A percentile compares a stretch with the other conserved stretches of the same genome.
Conservation (phyloP, 352 stramenopile species). For the Hyaloperonospora brassicae region DNA sequence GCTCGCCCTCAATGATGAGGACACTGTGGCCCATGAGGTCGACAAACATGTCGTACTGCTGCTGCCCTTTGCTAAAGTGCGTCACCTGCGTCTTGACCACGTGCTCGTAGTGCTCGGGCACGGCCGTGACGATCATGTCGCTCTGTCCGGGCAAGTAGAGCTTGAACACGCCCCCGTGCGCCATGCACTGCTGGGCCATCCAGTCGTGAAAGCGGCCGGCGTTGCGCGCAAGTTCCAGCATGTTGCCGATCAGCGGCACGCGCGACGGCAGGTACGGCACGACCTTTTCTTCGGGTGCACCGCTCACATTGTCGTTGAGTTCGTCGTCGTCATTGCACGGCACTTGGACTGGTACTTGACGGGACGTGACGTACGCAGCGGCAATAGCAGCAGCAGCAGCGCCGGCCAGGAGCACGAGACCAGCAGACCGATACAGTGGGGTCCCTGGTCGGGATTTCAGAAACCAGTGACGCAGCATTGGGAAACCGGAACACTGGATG, state of each 20-base stretch:
- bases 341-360: constrained; percentile 8
- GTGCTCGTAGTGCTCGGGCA: constrained; percentile 46
- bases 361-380: constrained; percentile 16
- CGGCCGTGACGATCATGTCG: constrained; percentile 32
- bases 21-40: constrained; percentile 46
- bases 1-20: constrained; percentile 35
- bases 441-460: constrained; percentile 15
- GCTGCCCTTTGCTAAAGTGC: constrained; percentile 39
- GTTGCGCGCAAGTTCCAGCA: constrained; percentile 23
- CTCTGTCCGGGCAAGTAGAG: constrained; percentile 32
- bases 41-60: constrained; percentile 33
- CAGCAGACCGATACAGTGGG: constrained; percentile 15
- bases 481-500: no score
- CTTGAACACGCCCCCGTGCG: constrained; percentile 25
- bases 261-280: constrained; percentile 30
- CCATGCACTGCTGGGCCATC: constrained; percentile 33
- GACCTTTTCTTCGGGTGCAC: background rate
- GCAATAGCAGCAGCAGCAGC: constrained; percentile 21
- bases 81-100: constrained; percentile 51
- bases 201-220: constrained; percentile 29
- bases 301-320: constrained; percentile 1
- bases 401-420: constrained; percentile 18
- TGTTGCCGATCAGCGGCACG: constrained; percentile 30
- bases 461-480: constrained; percentile 25
- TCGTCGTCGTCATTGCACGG: background rate